phyloP scores from a whole-genome alignment of 2,329 filamentous ascomycete genomes.

The Clarireedia monteithiana region DNA sequence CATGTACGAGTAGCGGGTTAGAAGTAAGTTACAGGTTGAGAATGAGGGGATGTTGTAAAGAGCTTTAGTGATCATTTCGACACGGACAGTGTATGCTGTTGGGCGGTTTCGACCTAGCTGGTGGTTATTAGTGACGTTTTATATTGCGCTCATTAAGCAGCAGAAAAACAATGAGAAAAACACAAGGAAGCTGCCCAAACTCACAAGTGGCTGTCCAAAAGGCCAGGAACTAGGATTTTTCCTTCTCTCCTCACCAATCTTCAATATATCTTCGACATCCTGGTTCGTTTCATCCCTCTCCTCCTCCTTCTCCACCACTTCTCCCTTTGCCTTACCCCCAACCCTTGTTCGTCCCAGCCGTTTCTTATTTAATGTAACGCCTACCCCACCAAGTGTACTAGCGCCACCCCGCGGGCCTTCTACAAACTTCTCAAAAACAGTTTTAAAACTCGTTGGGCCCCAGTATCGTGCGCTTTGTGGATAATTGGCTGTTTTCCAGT shows the following conservation, averaged over 20 bases:
- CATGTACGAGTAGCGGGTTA: slow-evolving; percentile 8
- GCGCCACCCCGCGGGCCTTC: neutral
- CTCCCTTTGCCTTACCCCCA: neutral
- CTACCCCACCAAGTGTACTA: neutral
- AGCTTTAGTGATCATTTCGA: slow-evolving; percentile 15
- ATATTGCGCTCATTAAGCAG: too few species aligned
- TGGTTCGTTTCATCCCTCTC: too few species aligned
- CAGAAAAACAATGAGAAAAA: neutral
- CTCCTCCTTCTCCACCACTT: neutral
- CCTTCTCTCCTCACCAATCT: slow-evolving; percentile 21
- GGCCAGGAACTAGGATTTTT: slow-evolving; percentile 18
- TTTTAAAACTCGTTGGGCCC: slow-evolving; percentile 25
- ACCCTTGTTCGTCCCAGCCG: neutral
- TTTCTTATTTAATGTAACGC: neutral
- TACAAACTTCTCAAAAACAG: slow-evolving; percentile 21
- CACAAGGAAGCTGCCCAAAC: neutral
- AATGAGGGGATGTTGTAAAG: slow-evolving; percentile 22
- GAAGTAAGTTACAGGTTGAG: slow-evolving; percentile 19
- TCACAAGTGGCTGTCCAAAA: slow-evolving; percentile 10
- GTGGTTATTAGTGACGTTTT: neutral
- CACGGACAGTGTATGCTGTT: neutral
- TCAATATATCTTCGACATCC: slow-evolving; percentile 9
- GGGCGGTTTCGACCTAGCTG: slow-evolving; percentile 18
- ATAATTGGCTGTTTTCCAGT: slow-evolving; percentile 14
- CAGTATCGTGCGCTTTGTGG: slow-evolving; percentile 14